Percentiles rank a stretch among this genome's conserved stretches.
Evolutionary conservation across 345 rosid species (phyloP).

Genomic region (Aurinia saxatilis): DNA sequence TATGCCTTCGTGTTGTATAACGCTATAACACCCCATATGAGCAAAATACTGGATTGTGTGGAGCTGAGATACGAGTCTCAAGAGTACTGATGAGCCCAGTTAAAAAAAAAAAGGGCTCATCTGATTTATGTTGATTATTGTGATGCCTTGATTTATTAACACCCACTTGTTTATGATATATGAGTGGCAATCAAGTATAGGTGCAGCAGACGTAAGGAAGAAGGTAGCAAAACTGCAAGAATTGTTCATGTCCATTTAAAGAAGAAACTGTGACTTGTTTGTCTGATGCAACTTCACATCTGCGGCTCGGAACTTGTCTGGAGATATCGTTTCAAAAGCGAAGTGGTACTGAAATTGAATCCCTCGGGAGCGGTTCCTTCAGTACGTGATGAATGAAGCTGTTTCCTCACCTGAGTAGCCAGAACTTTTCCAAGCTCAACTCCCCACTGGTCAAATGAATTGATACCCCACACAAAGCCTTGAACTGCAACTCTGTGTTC

Average conservation of each 20-base stretch:
- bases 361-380: constrained; percentile 62
- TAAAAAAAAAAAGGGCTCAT: not conserved
- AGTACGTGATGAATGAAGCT: constrained; percentile 68
- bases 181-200: not conserved
- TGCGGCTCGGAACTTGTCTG: constrained; percentile 20
- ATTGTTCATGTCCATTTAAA: not conserved
- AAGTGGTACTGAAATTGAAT: constrained; percentile 78
- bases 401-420: constrained; percentile 89
- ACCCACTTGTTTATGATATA: not conserved
- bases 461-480: constrained; percentile 96
- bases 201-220: not conserved
- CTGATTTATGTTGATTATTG: not conserved
- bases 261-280: constrained; percentile 1
- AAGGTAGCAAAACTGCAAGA: not conserved
- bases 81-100: no score
- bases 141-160: not conserved
- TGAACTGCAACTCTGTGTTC: constrained; percentile 95
- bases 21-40: no score
- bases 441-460: constrained; percentile 99
- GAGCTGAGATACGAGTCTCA: no score
- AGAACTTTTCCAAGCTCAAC: constrained; percentile 97
- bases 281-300: constrained; percentile 12
- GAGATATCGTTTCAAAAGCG: constrained; percentile 61
- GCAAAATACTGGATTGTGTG: no score
- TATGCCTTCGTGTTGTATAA: no score